Conservation (phyloP, 2,329 filamentous ascomycete species). For the Talaromyces sp. region DNA sequence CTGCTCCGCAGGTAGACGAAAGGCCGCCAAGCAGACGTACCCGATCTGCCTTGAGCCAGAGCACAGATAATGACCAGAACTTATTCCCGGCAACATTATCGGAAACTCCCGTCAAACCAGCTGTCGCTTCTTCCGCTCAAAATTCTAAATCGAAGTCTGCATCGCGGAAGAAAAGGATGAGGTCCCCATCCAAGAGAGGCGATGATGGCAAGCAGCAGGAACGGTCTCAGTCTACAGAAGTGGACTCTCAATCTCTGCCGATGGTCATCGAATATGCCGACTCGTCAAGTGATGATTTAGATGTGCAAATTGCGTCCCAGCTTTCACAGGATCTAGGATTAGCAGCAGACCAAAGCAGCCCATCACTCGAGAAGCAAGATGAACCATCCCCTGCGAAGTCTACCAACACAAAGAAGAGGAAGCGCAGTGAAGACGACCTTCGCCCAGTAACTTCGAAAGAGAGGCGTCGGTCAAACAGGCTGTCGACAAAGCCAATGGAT, state of each 20-base stretch:
- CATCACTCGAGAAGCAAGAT: conserved; percentile 1
- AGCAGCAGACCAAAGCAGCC: conserved; percentile 35
- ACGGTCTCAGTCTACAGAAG: not conserved
- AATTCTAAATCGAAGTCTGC: conserved; percentile 14
- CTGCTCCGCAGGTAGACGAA: conserved; percentile 10
- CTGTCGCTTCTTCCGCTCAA: conserved; percentile 2
- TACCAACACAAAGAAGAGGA: conserved; percentile 39
- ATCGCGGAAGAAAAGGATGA: conserved; percentile 14
- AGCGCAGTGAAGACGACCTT: conserved; percentile 30
- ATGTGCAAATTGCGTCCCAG: conserved; percentile 49
- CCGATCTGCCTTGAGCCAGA: conserved; percentile 29
- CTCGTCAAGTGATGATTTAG: conserved; percentile 45
- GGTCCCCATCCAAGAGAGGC: not conserved
- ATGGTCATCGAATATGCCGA: conserved; percentile 28
- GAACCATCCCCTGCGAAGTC: conserved; percentile 10
- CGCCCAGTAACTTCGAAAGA: conserved; percentile 21
- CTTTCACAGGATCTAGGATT: conserved; percentile 48
- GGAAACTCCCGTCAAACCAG: conserved; percentile 8
- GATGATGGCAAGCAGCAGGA: not conserved
- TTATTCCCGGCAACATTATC: not conserved
- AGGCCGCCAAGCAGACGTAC: conserved; percentile 22
- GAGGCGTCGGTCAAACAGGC: conserved; percentile 35
- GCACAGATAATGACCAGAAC: conserved; percentile 7
- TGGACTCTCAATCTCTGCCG: not conserved
- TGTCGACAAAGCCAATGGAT: conserved; percentile 20